Conservation (phyloP, 176 grass and related monocot genomes). For the Aegilops umbellulata region DNA sequence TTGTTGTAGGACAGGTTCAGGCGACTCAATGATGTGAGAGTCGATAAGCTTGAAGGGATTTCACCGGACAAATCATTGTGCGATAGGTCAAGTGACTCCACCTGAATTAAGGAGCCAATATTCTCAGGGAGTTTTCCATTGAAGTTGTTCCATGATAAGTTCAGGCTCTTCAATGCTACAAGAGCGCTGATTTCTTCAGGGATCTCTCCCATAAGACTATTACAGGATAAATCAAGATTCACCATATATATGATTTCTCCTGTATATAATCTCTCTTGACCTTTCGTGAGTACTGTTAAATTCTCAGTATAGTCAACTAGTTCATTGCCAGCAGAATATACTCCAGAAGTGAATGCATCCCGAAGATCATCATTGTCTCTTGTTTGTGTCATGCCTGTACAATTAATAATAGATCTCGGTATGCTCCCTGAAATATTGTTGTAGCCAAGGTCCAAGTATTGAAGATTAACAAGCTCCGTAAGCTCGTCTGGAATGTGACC, state of each 20-base stretch:
- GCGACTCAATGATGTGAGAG: neutral
- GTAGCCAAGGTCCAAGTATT: too few relatives aligned
- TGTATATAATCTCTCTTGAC: neutral
- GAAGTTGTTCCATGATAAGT: constrained; percentile 19
- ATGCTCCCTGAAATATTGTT: too few relatives aligned
- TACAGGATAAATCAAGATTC: constrained; percentile 22
- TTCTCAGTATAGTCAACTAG: neutral
- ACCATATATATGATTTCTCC: neutral
- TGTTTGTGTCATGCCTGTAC: too few relatives aligned
- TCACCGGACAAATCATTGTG: neutral
- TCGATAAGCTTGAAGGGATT: constrained; percentile 4
- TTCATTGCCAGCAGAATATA: fast-evolving
- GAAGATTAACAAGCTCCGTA: too few relatives aligned
- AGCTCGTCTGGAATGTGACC: too few relatives aligned
- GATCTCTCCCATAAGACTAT: constrained; percentile 1
- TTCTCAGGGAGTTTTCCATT: neutral
- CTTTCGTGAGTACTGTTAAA: constrained; percentile 1
- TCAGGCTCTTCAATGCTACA: neutral
- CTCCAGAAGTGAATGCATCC: neutral
- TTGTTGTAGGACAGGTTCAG: too few relatives aligned
- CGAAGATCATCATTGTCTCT: neutral
- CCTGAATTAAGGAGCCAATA: neutral
- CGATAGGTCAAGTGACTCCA: constrained; percentile 19
- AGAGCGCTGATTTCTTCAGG: constrained; percentile 2
- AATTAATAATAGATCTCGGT: too few relatives aligned